phyloP scores from a whole-genome alignment of 805 yeast genomes.

The Suhomyces pyralidae region DNA sequence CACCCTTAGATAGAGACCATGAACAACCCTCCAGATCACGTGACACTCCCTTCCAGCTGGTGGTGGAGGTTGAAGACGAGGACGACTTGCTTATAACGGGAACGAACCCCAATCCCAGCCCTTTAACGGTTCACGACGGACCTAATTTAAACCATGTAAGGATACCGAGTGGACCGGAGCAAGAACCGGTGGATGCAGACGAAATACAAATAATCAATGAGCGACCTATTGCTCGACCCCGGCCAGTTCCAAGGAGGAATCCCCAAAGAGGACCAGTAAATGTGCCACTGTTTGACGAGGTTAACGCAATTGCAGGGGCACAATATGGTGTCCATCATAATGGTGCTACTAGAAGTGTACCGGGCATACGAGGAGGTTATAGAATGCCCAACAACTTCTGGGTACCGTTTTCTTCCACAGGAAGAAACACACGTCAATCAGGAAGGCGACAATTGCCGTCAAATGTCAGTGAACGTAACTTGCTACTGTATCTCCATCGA shows the following conservation, averaged over 20 bases:
- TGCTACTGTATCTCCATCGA: not conserved
- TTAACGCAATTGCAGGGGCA: not conserved
- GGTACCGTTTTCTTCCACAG: constrained; percentile 1
- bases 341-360: not conserved
- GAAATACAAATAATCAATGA: constrained; percentile 24
- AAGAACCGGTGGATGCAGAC: constrained; percentile 7
- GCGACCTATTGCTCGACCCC: constrained; percentile 13
- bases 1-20: not conserved
- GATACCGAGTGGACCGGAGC: not conserved
- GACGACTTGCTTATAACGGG: constrained; percentile 9
- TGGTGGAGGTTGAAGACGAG: constrained; percentile 1
- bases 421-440: not conserved
- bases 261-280: not conserved
- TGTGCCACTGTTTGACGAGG: not conserved
- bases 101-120: constrained; percentile 6
- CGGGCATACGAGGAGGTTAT: not conserved
- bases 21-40: not conserved
- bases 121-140: not conserved
- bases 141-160: not conserved
- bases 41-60: not conserved
- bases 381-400: not conserved
- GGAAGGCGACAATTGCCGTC: not conserved
- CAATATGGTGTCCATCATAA: not conserved
- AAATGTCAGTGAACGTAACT: not conserved
- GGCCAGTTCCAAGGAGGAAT: not conserved